A percentile compares a stretch with the other conserved stretches of the same genome.
Conservation (phyloP, 2,329 filamentous ascomycete genomes). For the Curvularia hawaiiensis region DNA sequence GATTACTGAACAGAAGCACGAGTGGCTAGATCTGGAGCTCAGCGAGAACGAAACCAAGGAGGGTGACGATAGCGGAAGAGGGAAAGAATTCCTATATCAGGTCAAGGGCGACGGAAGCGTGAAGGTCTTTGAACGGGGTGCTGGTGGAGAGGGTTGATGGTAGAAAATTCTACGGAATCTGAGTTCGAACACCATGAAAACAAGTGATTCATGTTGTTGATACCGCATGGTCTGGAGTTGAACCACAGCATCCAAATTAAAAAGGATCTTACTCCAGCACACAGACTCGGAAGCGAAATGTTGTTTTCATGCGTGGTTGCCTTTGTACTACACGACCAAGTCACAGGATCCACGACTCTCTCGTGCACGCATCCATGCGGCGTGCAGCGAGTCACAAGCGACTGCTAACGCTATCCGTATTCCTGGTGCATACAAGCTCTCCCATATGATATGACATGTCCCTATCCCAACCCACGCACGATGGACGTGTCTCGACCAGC, state of each 20-base stretch:
- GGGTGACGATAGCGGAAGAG: slow-evolving; percentile 37
- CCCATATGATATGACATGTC: background rate
- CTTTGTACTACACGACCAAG: background rate
- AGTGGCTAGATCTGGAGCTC: slow-evolving; percentile 35
- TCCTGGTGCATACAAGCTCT: background rate
- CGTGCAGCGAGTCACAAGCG: background rate
- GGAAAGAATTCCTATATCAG: slow-evolving; percentile 80
- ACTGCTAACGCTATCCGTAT: background rate
- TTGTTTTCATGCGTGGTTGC: background rate
- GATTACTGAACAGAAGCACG: slow-evolving; percentile 60
- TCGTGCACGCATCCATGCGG: background rate
- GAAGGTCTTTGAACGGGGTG: slow-evolving; percentile 83
- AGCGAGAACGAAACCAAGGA: slow-evolving; percentile 32
- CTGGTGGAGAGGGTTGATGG: slow-evolving; percentile 28
- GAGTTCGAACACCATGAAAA: background rate
- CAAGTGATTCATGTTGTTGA: background rate
- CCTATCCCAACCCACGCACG: background rate
- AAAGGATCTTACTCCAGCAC: background rate
- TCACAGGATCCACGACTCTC: background rate
- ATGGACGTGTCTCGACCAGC: background rate
- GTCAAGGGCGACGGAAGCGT: slow-evolving; percentile 79
- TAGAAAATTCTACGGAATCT: background rate
- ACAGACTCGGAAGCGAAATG: background rate
- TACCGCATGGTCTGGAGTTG: background rate
- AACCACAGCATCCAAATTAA: too few species aligned